phyloP scores from a whole-genome alignment of 257 asterid species.

The Lithospermum erythrorhizon region DNA sequence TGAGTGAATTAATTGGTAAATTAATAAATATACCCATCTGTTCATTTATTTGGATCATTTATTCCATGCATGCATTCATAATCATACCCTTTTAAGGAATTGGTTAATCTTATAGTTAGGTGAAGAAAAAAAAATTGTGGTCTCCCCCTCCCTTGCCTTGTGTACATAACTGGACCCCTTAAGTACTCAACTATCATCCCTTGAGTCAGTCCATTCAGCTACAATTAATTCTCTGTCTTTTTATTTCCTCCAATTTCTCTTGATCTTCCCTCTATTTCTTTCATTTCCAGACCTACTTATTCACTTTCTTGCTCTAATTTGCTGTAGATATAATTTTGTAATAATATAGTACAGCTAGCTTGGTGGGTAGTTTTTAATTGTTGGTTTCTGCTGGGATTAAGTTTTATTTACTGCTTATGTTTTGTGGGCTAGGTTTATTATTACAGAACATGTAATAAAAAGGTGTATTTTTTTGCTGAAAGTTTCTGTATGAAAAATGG shows the following conservation, averaged over 20 bases:
- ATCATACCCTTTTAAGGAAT: constrained; percentile 2
- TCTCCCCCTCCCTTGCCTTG: constrained; percentile 17
- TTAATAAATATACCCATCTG: not conserved
- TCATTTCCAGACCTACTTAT: constrained; percentile 9
- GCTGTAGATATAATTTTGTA: not conserved
- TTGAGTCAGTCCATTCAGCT: constrained; percentile 21
- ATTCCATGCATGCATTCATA: constrained; percentile 23
- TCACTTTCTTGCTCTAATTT: constrained; percentile 5
- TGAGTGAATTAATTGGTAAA: constrained; percentile 27
- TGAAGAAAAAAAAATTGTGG: constrained; percentile 10
- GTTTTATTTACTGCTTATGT: not conserved
- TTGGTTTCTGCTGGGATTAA: not conserved
- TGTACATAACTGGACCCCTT: constrained; percentile 27
- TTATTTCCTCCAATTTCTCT: constrained; percentile 9
- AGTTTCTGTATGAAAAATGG: constrained; percentile 10
- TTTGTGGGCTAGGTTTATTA: constrained; percentile 4
- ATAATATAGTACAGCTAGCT: constrained; percentile 1
- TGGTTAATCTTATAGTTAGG: constrained; percentile 11
- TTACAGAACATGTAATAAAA: not conserved
- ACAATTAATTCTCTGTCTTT: constrained; percentile 12
- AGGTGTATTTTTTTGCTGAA: not conserved
- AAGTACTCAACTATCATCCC: constrained; percentile 27
- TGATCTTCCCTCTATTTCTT: constrained; percentile 6
- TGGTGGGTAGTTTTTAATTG: not conserved
- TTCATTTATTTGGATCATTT: constrained; percentile 5